Evolutionary conservation across 306 rosid species (phyloP), one percentile per base, ranked within the genome.

Genomic region (Cicer cuneatum): DNA sequence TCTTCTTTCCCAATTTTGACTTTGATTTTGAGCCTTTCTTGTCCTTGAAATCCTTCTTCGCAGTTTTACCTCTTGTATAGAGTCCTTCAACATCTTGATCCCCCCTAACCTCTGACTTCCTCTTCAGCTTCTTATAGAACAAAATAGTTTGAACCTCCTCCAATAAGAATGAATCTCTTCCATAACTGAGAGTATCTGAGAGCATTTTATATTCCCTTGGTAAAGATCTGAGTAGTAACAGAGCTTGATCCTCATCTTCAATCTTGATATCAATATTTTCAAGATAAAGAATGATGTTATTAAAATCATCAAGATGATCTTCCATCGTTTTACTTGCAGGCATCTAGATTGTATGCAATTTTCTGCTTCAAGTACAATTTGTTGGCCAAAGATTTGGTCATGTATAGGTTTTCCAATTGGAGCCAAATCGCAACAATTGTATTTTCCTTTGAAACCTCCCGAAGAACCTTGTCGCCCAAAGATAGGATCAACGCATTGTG

Each of bases 321-420:
- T 63, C 35, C 33, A 15, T 8, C 4, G 2, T 0, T 12, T 8
- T 39, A 0, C 33, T 4, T 11, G 8, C 12, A 7, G 1, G n/a
- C 48, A 63, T 63, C 33, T 38, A 33, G 18, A 33, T 10, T 1
- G 43, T 59, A 13, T 59, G 10, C 10, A 59, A 33, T 10, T 12
- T 59, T 24, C n/a, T 38, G 8, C 21, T 19, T 19, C 21, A 1
- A 19, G 21, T 19, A 19, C 21, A 19, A 19, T 2, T 2, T 19
- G 21, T 38, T 39, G 13, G 49, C 69, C 14, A 63, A 40, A 7
- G 49, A 63, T 8, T 63, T 63, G 35, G 48, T 63, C 69, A 63
- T 5, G 2, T 63, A 63, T 1, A 40, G n/a, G 49, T 63, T 38
- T 7, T 39, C 49, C 33, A 63, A 40, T 63, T 63, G 35, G 66